Evolutionary conservation across 805 yeast species (phyloP), one percentile per base, ranked within the genome.

Genomic region (Torulaspora microellipsoides): DNA sequence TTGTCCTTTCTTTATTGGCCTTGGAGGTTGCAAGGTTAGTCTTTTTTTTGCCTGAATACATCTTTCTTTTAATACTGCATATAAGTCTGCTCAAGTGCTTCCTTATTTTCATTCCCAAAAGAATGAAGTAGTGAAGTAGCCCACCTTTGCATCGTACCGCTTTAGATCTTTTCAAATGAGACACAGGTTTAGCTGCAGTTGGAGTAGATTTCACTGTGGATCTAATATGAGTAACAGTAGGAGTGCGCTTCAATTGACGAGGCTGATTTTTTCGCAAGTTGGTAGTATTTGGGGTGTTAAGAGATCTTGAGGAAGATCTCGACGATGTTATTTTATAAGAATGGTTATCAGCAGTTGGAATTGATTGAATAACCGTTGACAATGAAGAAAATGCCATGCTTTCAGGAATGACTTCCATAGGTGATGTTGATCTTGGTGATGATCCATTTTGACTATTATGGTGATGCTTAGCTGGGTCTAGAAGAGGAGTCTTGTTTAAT

Each of bases 101-200:
- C 29, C 52, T 59, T 15, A 62, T 49, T 12, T 51, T 54, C 7
- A 47, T 37, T 12, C 66, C 68, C 38, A 62, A 28, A 15, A 42
- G 38, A 11, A 54, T 53, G 38, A 68, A 53, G 37, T 58, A 63
- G 10, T 64, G 49, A 27, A 69, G 52, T 51, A 70, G 57, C 12
- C 72, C 72, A 35, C 70, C 66, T 34, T 64, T 62, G 46, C 67
- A 67, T 44, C 64, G 63, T 27, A 69, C 55, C 5, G 72, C 73
- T 36, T 64, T 57, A 1, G 67, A 55, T 43, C 57, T 53, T 36
- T 51, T 55, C 34, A 53, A 38, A 15, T 27, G 36, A 6, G 41
- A 27, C n/a, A 31, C 23, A 17, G 13, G 41, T 12, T 27, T 39
- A 2, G 34, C 20, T 13, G 31, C 27, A 25, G 34, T 31, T 8